Evolutionary conservation across 352 stramenopile genomes (phyloP).

Genomic region (Pythium insidiosum): DNA sequence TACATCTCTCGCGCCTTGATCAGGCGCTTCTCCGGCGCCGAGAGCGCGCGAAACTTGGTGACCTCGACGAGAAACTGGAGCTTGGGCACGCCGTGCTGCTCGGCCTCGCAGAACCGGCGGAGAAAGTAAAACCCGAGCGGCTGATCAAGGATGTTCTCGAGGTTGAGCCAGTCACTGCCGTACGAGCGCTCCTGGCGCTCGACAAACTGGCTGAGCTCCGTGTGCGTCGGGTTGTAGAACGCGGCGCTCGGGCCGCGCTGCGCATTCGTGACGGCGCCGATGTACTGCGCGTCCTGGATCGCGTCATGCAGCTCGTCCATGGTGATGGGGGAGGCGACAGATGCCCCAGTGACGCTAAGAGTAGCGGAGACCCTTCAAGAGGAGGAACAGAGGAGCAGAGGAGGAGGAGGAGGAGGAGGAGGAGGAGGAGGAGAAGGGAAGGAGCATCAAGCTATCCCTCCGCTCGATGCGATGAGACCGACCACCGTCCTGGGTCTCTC

Average conservation of each 20-base stretch:
- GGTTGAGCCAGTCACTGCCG: conserved; percentile 43
- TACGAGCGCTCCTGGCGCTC: conserved; percentile 43
- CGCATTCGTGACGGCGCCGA: conserved; percentile 72
- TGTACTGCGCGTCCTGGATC: conserved; percentile 87
- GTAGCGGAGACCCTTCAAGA: too few species aligned
- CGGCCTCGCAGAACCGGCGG: conserved; percentile 56
- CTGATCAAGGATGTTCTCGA: conserved; percentile 71
- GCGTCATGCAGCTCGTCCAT: conserved; percentile 88
- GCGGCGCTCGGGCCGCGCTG: conserved; percentile 55
- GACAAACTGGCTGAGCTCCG: conserved; percentile 58
- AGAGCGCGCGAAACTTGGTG: conserved; percentile 55
- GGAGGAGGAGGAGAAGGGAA: too few species aligned
- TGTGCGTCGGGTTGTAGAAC: conserved; percentile 62
- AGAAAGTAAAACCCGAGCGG: conserved; percentile 82
- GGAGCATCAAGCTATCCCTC: too few species aligned
- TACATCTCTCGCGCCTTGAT: conserved; percentile 50
- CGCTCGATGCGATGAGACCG: too few species aligned
- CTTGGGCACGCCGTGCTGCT: conserved; percentile 54
- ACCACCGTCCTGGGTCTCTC: too few species aligned
- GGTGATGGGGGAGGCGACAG: conserved; percentile 21
- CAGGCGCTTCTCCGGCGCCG: conserved; percentile 30
- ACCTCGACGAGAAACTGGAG: conserved; percentile 67
- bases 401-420: too few species aligned
- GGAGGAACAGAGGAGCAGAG: too few species aligned
- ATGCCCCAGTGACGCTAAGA: too few species aligned